Evolutionary conservation across 73 alveolate genomes (phyloP), one percentile per base, ranked within the genome.

Genomic region (Paraurostyla sp.): DNA sequence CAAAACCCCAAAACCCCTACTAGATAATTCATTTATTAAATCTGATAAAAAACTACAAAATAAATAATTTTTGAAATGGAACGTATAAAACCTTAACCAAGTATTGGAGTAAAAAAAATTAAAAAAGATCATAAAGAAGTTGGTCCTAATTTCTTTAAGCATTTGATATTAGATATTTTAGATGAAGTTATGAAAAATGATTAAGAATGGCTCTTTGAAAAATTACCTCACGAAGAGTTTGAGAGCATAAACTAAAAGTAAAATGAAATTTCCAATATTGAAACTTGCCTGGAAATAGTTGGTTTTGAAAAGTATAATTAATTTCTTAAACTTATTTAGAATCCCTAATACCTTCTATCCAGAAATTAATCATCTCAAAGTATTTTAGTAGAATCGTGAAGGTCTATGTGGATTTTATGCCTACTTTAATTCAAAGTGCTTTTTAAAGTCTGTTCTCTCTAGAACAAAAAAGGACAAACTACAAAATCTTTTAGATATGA

Each of bases 361-460:
- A 6, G 80, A 52, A 16, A 51, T 78, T 11, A 29, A 0, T 29
- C 78, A 52, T 32, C 0, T 78, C 15, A 0, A 23, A 9, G 89
- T 78, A 27, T 52, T 43, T 56, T 13, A 56, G 18, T 32, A 78
- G 27, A 50, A 78, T 42, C 25, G 62, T 13, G 62, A 40, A 22
- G 49, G 60, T 9, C 62, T 78, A 4, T 78, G 89, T 54, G 89
- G 89, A 7, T 78, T 52, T 59, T 56, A 78, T 56, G 76, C 89
- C 20, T 78, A 78, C 62, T 51, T 4, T 41, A 52, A 78, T 40
- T 54, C 89, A 11, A 78, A 78, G 33, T 78, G 89, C 63, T 78
- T 78, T 56, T 11, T 78, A 6, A 18, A 22, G 30, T 54, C 89
- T 32, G 40, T 78, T 2, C 59, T 78, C 65, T 7, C 76, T 40